Evolutionary conservation across 2,329 filamentous ascomycete species (phyloP).

Genomic region (Claviceps sp.): DNA sequence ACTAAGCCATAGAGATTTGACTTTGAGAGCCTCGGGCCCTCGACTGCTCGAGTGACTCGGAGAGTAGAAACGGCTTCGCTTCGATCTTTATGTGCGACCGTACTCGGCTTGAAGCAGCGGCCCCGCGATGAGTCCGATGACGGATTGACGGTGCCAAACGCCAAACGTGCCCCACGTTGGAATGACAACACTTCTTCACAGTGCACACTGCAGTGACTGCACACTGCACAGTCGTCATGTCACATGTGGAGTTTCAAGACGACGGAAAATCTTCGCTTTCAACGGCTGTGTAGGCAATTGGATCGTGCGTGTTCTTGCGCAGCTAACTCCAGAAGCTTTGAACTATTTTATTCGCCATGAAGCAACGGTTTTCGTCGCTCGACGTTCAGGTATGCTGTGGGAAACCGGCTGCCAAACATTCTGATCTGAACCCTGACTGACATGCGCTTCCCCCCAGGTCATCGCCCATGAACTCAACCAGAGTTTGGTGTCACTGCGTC

Average conservation of each 20-base stretch:
- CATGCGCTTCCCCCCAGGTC: constrained; percentile 40
- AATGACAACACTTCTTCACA: too few relatives aligned
- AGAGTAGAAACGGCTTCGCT: too few relatives aligned
- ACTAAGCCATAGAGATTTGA: too few relatives aligned
- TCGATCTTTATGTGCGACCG: too few relatives aligned
- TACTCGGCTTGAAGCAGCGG: background rate
- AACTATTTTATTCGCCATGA: constrained; percentile 37
- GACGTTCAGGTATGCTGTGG: constrained; percentile 49
- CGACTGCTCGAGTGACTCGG: too few relatives aligned
- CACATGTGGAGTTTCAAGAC: background rate
- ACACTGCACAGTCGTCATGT: too few relatives aligned
- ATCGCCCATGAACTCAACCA: constrained; percentile 85
- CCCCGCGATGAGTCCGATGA: constrained; percentile 9
- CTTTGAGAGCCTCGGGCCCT: too few relatives aligned
- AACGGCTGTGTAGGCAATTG: too few relatives aligned
- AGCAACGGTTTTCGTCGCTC: constrained; percentile 67
- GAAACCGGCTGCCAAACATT: background rate
- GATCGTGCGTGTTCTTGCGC: background rate
- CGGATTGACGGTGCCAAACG: background rate
- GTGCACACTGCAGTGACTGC: too few relatives aligned
- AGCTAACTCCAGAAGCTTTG: background rate
- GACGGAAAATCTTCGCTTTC: background rate
- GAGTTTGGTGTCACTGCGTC: constrained; percentile 61
- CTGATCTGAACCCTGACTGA: constrained; percentile 4
- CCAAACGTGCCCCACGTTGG: constrained; percentile 4